These are phyloP conservation scores for Dothideomycetes sp. DNA, from an alignment of 2,329 filamentous ascomycete genomes.

Conservation along the genomic window DNA sequence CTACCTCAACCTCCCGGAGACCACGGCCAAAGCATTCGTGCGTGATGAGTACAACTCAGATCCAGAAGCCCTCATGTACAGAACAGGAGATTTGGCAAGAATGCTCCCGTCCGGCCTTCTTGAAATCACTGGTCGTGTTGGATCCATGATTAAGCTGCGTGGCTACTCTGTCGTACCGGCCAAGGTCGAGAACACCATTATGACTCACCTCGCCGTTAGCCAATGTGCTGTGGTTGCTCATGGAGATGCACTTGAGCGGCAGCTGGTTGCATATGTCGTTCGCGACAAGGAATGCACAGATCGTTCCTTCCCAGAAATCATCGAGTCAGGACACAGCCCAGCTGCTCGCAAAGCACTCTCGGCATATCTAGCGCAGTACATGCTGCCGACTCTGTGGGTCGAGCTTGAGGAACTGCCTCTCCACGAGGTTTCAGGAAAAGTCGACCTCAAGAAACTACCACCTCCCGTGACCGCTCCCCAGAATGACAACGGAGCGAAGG, in stretches of 20 bases:
- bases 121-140: conserved; percentile 67
- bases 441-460: conserved; percentile 63
- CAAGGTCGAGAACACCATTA: conserved; percentile 65
- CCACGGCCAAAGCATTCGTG: conserved; percentile 63
- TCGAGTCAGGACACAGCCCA: conserved; percentile 63
- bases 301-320: conserved; percentile 55
- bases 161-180: conserved; percentile 71
- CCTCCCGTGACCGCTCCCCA: conserved; percentile 44
- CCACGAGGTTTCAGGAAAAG: conserved; percentile 70
- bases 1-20: conserved; percentile 72
- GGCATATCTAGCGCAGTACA: conserved; percentile 65
- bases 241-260: conserved; percentile 65
- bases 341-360: conserved; percentile 56
- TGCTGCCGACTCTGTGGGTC: conserved; percentile 74
- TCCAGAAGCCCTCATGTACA: conserved; percentile 60
- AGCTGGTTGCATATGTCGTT: conserved; percentile 69
- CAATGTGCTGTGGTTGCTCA: conserved; percentile 64
- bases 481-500: conserved; percentile 32
- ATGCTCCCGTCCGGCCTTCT: conserved; percentile 58
- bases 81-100: conserved; percentile 62
- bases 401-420: conserved; percentile 62
- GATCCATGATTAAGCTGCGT: conserved; percentile 72
- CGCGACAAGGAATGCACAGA: conserved; percentile 51
- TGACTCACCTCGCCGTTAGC: conserved; percentile 59
- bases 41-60: conserved; percentile 53